phyloP scores from a whole-genome alignment of 2,329 filamentous ascomycete species.

The Phoma sp. region DNA sequence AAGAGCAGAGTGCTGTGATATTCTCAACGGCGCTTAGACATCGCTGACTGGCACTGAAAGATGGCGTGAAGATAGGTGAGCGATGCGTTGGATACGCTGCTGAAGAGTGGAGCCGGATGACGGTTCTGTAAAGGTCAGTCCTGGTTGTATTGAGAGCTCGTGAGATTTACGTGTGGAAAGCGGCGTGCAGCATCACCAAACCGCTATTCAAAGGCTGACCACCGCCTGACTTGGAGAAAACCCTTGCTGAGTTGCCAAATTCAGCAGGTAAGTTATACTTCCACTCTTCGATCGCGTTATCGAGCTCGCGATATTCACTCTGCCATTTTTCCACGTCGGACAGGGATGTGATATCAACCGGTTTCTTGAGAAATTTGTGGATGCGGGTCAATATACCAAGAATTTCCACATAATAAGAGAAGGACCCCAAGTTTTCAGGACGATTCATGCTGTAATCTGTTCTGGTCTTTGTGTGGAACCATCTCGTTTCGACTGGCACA shows the following conservation, averaged over 20 bases:
- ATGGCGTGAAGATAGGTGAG: slow-evolving; percentile 87
- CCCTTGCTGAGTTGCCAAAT: slow-evolving; percentile 81
- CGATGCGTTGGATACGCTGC: slow-evolving; percentile 90
- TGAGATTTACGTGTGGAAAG: slow-evolving; percentile 75
- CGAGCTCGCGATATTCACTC: slow-evolving; percentile 81
- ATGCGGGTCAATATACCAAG: slow-evolving; percentile 85
- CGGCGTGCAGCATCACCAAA: slow-evolving; percentile 90
- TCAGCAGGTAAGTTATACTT: slow-evolving; percentile 82
- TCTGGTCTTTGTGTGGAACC: slow-evolving; percentile 65
- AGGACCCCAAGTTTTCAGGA: slow-evolving; percentile 82
- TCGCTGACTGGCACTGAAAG: slow-evolving; percentile 81
- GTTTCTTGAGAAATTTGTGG: slow-evolving; percentile 85
- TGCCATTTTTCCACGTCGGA: slow-evolving; percentile 92
- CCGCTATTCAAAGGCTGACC: slow-evolving; percentile 77
- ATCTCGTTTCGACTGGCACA: slow-evolving; percentile 80
- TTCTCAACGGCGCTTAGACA: slow-evolving; percentile 76
- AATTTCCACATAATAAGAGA: slow-evolving; percentile 90
- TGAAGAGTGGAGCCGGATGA: slow-evolving; percentile 89
- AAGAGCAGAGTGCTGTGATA: slow-evolving; percentile 77
- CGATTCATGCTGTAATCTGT: slow-evolving; percentile 70
- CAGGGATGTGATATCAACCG: slow-evolving; percentile 84
- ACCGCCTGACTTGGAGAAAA: slow-evolving; percentile 67
- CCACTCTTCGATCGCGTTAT: slow-evolving; percentile 80
- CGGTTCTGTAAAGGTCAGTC: slow-evolving; percentile 60
- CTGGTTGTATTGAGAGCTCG: neutral